These are phyloP conservation scores for Ogataea populi-albae DNA, from an alignment of 805 yeast species.

Conservation along the genomic window DNA sequence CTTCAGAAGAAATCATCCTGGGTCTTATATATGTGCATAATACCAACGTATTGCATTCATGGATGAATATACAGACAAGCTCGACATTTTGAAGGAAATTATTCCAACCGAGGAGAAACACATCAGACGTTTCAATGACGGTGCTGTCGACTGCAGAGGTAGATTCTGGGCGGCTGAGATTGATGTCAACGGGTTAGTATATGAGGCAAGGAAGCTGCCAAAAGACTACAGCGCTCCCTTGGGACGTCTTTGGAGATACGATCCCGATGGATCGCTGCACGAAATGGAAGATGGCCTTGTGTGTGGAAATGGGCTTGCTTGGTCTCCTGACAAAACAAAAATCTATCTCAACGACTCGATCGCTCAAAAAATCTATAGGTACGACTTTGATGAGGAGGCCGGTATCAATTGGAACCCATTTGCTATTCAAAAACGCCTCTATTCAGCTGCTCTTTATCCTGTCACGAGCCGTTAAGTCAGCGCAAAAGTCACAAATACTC, in stretches of 20 bases:
- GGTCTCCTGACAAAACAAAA: slow-evolving; percentile 17
- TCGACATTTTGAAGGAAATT: slow-evolving; percentile 30
- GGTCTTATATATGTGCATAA: slow-evolving; percentile 31
- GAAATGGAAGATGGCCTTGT: slow-evolving; percentile 30
- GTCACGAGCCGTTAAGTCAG: too few species aligned
- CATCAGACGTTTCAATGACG: slow-evolving; percentile 21
- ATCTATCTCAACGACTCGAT: slow-evolving; percentile 20
- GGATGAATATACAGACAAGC: slow-evolving; percentile 33
- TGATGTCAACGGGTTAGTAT: slow-evolving; percentile 25
- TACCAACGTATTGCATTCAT: slow-evolving; percentile 33
- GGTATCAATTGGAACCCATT: slow-evolving; percentile 12
- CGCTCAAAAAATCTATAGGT: slow-evolving; percentile 11
- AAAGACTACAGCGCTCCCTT: slow-evolving; percentile 21
- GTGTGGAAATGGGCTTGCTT: slow-evolving; percentile 27
- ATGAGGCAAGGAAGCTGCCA: slow-evolving; percentile 26
- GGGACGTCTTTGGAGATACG: slow-evolving; percentile 36
- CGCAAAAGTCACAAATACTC: too few species aligned
- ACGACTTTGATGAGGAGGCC: slow-evolving; percentile 16
- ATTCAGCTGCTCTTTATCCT: too few species aligned
- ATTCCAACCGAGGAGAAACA: slow-evolving; percentile 26
- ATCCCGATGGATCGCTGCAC: slow-evolving; percentile 30
- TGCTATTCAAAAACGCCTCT: too few species aligned
- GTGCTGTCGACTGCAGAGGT: slow-evolving; percentile 36
- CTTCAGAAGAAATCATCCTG: slow-evolving; percentile 29
- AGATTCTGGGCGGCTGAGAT: slow-evolving; percentile 47